Base-by-base conservation (phyloP, 1,139 yeast genomes). In the Saccharomycopsis hybrid region DNA sequence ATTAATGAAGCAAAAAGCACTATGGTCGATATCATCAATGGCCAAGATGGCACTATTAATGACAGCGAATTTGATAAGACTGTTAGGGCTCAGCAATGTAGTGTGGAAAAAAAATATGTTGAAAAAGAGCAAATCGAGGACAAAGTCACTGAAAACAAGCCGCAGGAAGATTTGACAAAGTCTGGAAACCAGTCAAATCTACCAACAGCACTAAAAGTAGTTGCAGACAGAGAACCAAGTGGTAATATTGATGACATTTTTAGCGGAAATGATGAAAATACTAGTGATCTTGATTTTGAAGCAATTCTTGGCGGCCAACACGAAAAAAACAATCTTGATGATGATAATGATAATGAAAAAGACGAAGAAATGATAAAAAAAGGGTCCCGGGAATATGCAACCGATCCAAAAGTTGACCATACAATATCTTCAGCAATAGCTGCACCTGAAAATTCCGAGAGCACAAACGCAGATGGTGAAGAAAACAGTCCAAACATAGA, bases 181-280 rank as follows among this genome's bases (percentile, higher is more conserved):
- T n/a, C n/a, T n/a, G n/a, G n/a, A n/a, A n/a, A n/a, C n/a, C n/a
- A n/a, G n/a, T n/a, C n/a, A n/a, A n/a, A n/a, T n/a, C n/a, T n/a
- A n/a, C n/a, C n/a, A n/a, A n/a, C n/a, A n/a, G n/a, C n/a, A n/a
- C n/a, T n/a, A n/a, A n/a, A n/a, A n/a, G n/a, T n/a, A n/a, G n/a
- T n/a, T n/a, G n/a, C n/a, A n/a, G n/a, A n/a, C n/a, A n/a, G n/a
- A n/a, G n/a, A n/a, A n/a, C n/a, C n/a, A n/a, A n/a, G n/a, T n/a
- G n/a, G n/a, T n/a, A n/a, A n/a, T n/a, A n/a, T n/a, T n/a, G 38
- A 43, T 32, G 39, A 32, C 25, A 13, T 43, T 5, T 43, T 43
- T 18, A 27, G 38, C 5, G 37, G 13, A 18, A 9, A 43, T 7
- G 47, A 47, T 33, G 47, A 43, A 11, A 28, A 30, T 9, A 13